A percentile compares a stretch with the other conserved stretches of the same genome.
Conservation (phyloP, 176 grass and related monocot species). For the Ananas comosus region DNA sequence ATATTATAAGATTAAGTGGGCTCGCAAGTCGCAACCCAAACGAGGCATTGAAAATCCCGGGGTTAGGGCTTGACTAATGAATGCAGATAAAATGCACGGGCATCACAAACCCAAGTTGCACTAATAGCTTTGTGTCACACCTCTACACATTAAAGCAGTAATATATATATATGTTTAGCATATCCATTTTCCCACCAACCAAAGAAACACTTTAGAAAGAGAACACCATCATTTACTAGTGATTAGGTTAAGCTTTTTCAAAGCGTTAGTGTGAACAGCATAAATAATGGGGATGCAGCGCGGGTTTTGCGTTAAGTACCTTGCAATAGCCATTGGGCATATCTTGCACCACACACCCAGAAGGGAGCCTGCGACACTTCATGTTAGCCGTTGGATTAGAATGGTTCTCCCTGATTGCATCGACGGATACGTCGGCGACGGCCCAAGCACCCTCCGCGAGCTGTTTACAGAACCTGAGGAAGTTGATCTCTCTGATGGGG, state of each 20-base stretch:
- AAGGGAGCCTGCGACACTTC: constrained; percentile 67
- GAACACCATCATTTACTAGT: constrained; percentile 4
- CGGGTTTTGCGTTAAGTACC: constrained; percentile 28
- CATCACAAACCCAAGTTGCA: constrained; percentile 2
- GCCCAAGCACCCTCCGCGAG: constrained; percentile 60
- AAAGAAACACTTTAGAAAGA: not conserved
- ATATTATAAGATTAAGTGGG: constrained; percentile 26
- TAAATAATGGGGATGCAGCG: not conserved
- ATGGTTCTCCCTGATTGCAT: constrained; percentile 42
- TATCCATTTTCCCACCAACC: too few species aligned
- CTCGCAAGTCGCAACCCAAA: constrained; percentile 30
- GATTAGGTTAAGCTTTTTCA: not conserved
- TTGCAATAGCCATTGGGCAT: constrained; percentile 73
- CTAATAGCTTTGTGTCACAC: too few species aligned
- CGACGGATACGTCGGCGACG: constrained; percentile 83
- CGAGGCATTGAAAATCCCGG: constrained; percentile 30
- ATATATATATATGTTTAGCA: too few species aligned
- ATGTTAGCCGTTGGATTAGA: constrained; percentile 19
- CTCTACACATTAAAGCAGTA: too few species aligned
- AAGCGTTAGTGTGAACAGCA: not conserved
- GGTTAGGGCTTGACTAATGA: constrained; percentile 36
- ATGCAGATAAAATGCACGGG: constrained; percentile 15
- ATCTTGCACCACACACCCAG: constrained; percentile 79
- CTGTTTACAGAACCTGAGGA: constrained; percentile 83
- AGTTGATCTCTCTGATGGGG: constrained; percentile 54